Base-by-base conservation (phyloP, 2,329 filamentous ascomycete species). In the Ophiostoma tasmaniense region DNA sequence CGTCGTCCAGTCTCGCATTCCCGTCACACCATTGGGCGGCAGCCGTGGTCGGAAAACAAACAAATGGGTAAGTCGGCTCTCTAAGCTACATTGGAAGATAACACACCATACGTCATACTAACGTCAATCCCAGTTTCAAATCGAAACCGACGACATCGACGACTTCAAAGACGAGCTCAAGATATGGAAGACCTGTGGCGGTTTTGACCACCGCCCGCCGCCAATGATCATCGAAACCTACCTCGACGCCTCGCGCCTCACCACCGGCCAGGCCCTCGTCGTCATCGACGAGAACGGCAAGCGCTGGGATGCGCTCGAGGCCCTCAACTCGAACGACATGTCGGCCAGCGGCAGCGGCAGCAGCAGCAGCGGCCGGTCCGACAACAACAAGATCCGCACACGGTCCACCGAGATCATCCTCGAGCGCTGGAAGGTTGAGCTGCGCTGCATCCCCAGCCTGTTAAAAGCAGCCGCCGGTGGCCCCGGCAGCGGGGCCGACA, bases 121-220 rank as follows among this genome's bases (percentile, higher is more conserved):
- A 8, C 14, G 7, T 64, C n/a, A 33, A 4, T 8, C 4, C 64
- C 75, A 98, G 95, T 99, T 97, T 80, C 96, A 97, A 81, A 88
- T 97, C 74, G 90, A 97, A 73, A 89, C 97, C 62, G 91, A 96
- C 74, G 95, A 99, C 74, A 94, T 94, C 72, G 92, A 97, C 76
- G 88, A 91, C 71, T 93, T 97, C 76, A 84, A 86, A 75, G 90
- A 96, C 73, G 90, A 95, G 73, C 85, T 98, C 72, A 85, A 85
- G 74, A 83, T 87, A 70, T 99, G 93, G 93, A 94, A 89, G 78
- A 85, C 82, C 64, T 91, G 90, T 76, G 90, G 94, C 77, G 87
- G 90, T 70, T 85, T 90, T 72, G 87, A 91, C 66, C 89, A 90
- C 74, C 87, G 86, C 70, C 95, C 95, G 45, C 90, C 91, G 50